Evolutionary conservation across 2,329 filamentous ascomycete genomes (phyloP), one percentile per base, ranked within the genome.

Genomic region (Pseudogymnoascus sp.): DNA sequence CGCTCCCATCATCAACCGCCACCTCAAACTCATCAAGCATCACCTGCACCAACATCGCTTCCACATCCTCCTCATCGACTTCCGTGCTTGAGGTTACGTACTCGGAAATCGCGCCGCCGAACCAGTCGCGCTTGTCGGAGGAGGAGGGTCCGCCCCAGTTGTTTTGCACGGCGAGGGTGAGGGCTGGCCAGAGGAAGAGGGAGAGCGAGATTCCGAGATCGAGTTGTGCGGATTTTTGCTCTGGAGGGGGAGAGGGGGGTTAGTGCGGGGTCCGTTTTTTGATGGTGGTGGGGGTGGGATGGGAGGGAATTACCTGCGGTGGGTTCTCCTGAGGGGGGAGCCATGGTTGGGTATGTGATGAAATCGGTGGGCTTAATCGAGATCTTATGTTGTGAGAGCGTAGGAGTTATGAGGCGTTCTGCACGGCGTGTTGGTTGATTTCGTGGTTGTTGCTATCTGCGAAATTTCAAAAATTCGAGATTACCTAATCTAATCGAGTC

Each of bases 11-110:
- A 71, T 97, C 95, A 28, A 97, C 85, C 63, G 90, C 88, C 63
- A 95, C 89, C 71, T 96, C 92, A 72, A 97, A 99, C 76, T 99
- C 95, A 77, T 97, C 95, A 66, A 89, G 84, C 88, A 97, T 95
- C 65, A 96, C 87, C 71, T 97, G 90, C 56, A 96, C 80, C 59
- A 97, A 80, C 61, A 96, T 86, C 42, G 88, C 83, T 78, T 97
- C 93, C 46, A 97, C 79, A 69, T 97, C 91, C 67, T 88, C 86
- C 16, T 83, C 78, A 69, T 96, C 89, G 9, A 90, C 86, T 63
- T 85, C 79, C 1, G 85, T 80, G 3, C 80, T 77, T 9, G 79
- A 76, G 16, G 71, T 67, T 69, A 97, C 88, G 66, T 96, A 85
- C 25, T 96, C 91, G 64, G 88, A 88, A 62, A 97, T 82, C 46